Evolutionary conservation across 345 rosid genomes (phyloP).

Genomic region (Eucalyptus shirleyi): DNA sequence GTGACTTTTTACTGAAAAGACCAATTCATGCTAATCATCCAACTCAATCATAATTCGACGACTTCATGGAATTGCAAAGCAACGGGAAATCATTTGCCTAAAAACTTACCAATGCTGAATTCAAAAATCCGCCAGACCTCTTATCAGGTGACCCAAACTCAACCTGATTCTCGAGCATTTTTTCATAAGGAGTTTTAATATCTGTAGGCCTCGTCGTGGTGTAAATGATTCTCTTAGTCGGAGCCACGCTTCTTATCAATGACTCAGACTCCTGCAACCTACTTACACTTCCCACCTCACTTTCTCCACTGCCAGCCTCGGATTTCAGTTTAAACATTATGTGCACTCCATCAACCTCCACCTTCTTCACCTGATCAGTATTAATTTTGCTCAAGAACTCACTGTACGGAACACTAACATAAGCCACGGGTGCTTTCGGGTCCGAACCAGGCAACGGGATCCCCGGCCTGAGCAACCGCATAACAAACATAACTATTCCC

Average conservation of each 20-base stretch:
- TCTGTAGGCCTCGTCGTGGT: conserved; percentile 76
- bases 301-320: conserved; percentile 28
- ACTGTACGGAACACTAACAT: conserved; percentile 74
- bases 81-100: neutral
- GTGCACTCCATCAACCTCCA: conserved; percentile 82
- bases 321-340: conserved; percentile 70
- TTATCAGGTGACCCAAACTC: conserved; percentile 90
- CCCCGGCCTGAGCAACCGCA: conserved; percentile 86
- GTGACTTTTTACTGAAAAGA: neutral
- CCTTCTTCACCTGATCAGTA: conserved; percentile 63
- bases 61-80: neutral
- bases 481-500: conserved; percentile 67
- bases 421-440: conserved; percentile 51
- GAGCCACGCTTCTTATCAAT: conserved; percentile 38
- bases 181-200: conserved; percentile 86
- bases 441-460: conserved; percentile 79
- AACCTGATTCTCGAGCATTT: conserved; percentile 86
- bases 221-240: conserved; percentile 55
- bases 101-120: conserved; percentile 33
- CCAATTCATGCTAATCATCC: neutral
- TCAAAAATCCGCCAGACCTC: conserved; percentile 69
- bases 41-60: neutral
- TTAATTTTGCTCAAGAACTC: conserved; percentile 71
- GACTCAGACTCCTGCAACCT: conserved; percentile 54
- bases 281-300: conserved; percentile 10